phyloP scores from a whole-genome alignment of 257 asterid species.

The Solanum habrochaites region DNA sequence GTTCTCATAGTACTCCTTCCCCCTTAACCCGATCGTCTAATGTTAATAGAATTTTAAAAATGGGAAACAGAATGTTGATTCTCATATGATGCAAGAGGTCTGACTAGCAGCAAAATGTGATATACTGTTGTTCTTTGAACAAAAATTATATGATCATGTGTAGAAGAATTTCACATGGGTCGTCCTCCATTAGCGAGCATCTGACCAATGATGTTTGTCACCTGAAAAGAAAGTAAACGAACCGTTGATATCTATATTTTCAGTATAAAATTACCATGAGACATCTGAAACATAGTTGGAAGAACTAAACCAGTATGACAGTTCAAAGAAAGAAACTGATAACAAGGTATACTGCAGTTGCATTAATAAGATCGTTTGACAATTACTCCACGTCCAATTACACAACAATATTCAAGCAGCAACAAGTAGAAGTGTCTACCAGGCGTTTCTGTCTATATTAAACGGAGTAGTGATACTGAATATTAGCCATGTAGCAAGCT shows the following conservation, averaged over 20 bases:
- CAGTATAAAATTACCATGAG: background rate
- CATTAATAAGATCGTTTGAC: background rate
- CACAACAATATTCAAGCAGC: background rate
- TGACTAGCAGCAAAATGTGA: background rate
- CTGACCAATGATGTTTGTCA: constrained; percentile 25
- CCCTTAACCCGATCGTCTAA: background rate
- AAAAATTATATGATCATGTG: background rate
- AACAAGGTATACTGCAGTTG: background rate
- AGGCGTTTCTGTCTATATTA: background rate
- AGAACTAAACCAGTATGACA: background rate
- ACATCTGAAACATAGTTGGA: background rate
- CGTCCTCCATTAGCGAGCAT: constrained; percentile 17
- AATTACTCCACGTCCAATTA: background rate
- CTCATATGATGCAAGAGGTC: background rate
- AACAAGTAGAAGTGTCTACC: background rate
- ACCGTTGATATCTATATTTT: background rate
- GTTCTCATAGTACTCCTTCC: background rate
- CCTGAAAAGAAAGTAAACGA: constrained; percentile 9
- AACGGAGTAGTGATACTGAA: background rate
- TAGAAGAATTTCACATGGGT: constrained; percentile 4
- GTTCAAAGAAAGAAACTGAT: background rate
- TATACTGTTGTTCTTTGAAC: background rate
- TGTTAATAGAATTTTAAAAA: background rate
- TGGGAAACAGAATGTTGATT: background rate
- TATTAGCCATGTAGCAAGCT: background rate